Evolutionary conservation across 106 monocot genomes (phyloP), one percentile per base, ranked within the genome.

Genomic region (Alisma plantagoaquatica): DNA sequence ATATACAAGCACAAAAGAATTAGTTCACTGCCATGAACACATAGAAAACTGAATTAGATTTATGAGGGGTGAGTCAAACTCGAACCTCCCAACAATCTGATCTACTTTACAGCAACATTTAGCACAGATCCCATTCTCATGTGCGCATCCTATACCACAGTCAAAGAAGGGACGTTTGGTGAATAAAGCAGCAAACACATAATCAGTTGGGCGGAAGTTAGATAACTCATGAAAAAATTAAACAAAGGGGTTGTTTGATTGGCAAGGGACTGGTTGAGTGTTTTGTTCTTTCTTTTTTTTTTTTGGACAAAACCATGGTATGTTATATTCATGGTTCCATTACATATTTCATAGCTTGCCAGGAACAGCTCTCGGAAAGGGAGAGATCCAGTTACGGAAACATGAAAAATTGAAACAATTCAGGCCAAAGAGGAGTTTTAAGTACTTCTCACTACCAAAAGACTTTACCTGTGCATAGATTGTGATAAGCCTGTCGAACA

Each of bases 401-500:
- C n/a, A n/a, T n/a, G n/a, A n/a, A n/a, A n/a, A n/a, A n/a, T n/a
- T n/a, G n/a, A n/a, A n/a, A n/a, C n/a, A n/a, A n/a, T n/a, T n/a
- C n/a, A n/a, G n/a, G n/a, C n/a, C n/a, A n/a, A n/a, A n/a, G n/a
- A n/a, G n/a, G n/a, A n/a, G n/a, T n/a, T n/a, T n/a, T n/a, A n/a
- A n/a, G n/a, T n/a, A n/a, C n/a, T n/a, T n/a, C n/a, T n/a, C n/a
- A n/a, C n/a, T n/a, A n/a, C n/a, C n/a, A 14, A 29, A 24, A 50
- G 38, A 42, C 46, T 30, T 53, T 56, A 81, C 94, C 89, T 24
- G 68, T 21, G 73, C 94, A 96, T 43, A 96, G 29, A 30, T 70
- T 88, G 56, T 96, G 94, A 49, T 96, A 74, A 31, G 94, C 94
- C 52, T 96, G 94, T 3, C 87, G 80, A 33, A 96, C 94, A 0